phyloP scores from a whole-genome alignment of 352 stramenopile species.

The Saprolegnia parasitica region DNA sequence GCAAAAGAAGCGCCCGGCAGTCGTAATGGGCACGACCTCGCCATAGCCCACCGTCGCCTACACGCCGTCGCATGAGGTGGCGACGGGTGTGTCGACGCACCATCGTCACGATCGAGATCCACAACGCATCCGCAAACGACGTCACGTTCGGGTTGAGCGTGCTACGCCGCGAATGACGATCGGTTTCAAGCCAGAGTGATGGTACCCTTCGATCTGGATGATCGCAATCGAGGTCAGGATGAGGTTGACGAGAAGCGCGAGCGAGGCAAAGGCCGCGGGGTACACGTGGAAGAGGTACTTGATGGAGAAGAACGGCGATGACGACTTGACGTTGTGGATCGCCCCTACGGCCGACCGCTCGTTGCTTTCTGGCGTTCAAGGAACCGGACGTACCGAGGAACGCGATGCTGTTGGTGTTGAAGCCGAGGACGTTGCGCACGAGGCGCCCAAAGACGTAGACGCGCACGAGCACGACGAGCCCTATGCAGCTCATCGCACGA shows the following conservation, averaged over 20 bases:
- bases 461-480: constrained; percentile 6
- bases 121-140: constrained; percentile 2
- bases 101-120: constrained; percentile 18
- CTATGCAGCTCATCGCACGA: not conserved
- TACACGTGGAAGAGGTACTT: constrained; percentile 24
- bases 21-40: not conserved
- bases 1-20: not conserved
- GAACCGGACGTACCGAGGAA: constrained; percentile 1
- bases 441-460: constrained; percentile 5
- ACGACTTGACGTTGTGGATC: constrained; percentile 17
- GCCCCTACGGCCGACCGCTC: no score
- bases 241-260: not conserved
- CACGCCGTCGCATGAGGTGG: not conserved
- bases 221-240: constrained; percentile 2
- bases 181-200: no score
- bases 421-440: constrained; percentile 19
- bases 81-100: not conserved
- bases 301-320: constrained; percentile 2
- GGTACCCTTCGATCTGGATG: constrained; percentile 3
- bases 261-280: not conserved
- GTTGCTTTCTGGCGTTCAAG: not conserved
- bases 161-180: not conserved
- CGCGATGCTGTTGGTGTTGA: constrained; percentile 22
- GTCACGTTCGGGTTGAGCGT: not conserved
- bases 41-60: constrained; percentile 21